Evolutionary conservation across 345 rosid species (phyloP), one percentile per base, ranked within the genome.

Genomic region (Citrus trifoliata): DNA sequence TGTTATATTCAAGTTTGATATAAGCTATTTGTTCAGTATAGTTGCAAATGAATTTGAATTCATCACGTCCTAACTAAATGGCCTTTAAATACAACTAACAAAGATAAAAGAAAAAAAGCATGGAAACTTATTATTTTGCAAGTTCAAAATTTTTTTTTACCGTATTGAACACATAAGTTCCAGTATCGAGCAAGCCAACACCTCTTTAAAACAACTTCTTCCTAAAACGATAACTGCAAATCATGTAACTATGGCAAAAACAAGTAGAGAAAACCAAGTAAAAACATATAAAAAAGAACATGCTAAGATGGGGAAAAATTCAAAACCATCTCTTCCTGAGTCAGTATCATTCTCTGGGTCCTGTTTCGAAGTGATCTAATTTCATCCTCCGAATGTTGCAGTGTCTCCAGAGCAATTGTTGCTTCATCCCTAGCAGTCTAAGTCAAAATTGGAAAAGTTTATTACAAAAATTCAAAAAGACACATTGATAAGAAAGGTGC

Each of bases 131-230:
- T 4, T 14, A 37, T 65, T 32, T 42, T 53, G 37, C 63, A 58
- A 61, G 40, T 42, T 64, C 48, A 70, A 30, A 38, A 74, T 33
- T 25, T 46, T 46, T 7, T 27, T 21, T 19, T 90, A 94, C 99
- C 99, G 70, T 94, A 85, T 79, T 80, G 84, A 62, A 89, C 90
- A 67, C 95, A 93, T 86, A 93, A 86, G 81, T 88, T 88, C 99
- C 99, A 94, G 84, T 96, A 94, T 30, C 94, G 93, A 80, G 99
- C 97, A 86, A 96, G 98, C 99, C 99, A 96, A 82, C 98, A 96
- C 81, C 99, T 96, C 94, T 94, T 96, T 80, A 96, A 71, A 76
- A 93, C 93, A 75, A 96, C 94, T 82, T 96, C 99, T 84, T 96
- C 99, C 99, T 96, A 90, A 73, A 63, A 85, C 77, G 73, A 85